phyloP scores from a whole-genome alignment of 192 early-diverging fungal genomes.

The Gamsiella multidivaricata region DNA sequence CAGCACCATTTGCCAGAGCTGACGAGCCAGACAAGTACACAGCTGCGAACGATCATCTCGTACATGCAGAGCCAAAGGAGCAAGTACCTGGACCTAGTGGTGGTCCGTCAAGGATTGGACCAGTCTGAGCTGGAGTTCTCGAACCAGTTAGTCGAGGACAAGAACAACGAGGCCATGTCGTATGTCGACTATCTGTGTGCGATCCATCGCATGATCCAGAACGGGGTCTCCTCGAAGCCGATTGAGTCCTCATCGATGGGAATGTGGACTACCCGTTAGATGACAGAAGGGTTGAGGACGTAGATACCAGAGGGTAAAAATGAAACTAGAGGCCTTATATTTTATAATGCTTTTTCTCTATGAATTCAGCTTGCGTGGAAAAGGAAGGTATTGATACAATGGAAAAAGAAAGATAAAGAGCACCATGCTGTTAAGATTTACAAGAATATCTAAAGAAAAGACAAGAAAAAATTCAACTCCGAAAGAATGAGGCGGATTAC shows the following conservation, averaged over 20 bases:
- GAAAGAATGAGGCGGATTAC: background rate
- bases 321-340: too few species aligned
- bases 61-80: constrained; percentile 73
- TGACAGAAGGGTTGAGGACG: background rate
- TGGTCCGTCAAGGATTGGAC: constrained; percentile 90
- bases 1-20: constrained; percentile 76
- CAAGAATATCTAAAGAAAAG: too few species aligned
- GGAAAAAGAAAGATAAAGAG: too few species aligned
- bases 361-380: too few species aligned
- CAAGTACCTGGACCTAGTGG: constrained; percentile 72
- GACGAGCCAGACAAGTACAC: constrained; percentile 63
- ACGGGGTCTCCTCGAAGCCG: constrained; percentile 61
- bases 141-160: constrained; percentile 86
- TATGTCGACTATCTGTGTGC: constrained; percentile 94
- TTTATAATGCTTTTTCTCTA: too few species aligned
- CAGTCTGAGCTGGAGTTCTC: constrained; percentile 83
- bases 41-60: constrained; percentile 70
- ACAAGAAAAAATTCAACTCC: constrained; percentile 11
- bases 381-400: too few species aligned
- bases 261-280: constrained; percentile 23
- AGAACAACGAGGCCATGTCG: constrained; percentile 85
- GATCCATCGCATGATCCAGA: constrained; percentile 90
- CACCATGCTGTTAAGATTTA: too few species aligned
- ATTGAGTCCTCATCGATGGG: constrained; percentile 11
- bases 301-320: too few species aligned